Conservation (phyloP, 805 yeast genomes). For the Tetrapisispora arboricola region DNA sequence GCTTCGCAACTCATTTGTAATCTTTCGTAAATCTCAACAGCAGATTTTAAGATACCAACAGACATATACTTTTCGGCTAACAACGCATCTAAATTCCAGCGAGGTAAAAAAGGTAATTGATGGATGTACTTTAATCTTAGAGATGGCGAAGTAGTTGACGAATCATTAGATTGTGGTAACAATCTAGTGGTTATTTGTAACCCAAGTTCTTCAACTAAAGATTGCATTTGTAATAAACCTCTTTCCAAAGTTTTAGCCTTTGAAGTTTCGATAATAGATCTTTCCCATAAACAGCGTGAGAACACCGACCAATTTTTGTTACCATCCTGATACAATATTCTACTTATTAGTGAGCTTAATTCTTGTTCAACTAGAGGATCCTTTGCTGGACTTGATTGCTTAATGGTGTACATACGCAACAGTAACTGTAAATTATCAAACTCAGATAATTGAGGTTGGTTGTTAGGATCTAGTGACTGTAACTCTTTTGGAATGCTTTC, state of each 20-base stretch:
- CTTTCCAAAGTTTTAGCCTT: constrained; percentile 84
- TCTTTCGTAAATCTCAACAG: constrained; percentile 80
- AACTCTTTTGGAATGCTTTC: constrained; percentile 53
- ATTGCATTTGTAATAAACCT: constrained; percentile 87
- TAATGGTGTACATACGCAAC: constrained; percentile 51
- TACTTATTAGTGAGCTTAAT: constrained; percentile 59
- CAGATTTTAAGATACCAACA: constrained; percentile 74
- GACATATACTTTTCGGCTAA: constrained; percentile 83
- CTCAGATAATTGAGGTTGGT: constrained; percentile 63
- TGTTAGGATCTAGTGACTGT: constrained; percentile 59
- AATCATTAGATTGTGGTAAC: constrained; percentile 36
- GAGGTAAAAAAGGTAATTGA: constrained; percentile 66
- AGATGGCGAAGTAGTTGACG: constrained; percentile 28
- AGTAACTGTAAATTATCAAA: constrained; percentile 68
- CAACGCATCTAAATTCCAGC: constrained; percentile 72
- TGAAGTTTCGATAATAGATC: constrained; percentile 73
- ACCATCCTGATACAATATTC: constrained; percentile 48
- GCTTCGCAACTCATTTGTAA: constrained; percentile 68
- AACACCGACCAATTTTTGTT: constrained; percentile 56
- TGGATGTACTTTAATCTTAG: constrained; percentile 62
- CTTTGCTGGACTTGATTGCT: constrained; percentile 61
- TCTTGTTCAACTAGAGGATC: constrained; percentile 73
- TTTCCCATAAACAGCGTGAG: constrained; percentile 78
- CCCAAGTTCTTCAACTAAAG: constrained; percentile 82
- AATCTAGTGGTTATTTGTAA: constrained; percentile 48